Conservation (phyloP, 371 early-diverging fungal species). For the Mortierella sp. region DNA sequence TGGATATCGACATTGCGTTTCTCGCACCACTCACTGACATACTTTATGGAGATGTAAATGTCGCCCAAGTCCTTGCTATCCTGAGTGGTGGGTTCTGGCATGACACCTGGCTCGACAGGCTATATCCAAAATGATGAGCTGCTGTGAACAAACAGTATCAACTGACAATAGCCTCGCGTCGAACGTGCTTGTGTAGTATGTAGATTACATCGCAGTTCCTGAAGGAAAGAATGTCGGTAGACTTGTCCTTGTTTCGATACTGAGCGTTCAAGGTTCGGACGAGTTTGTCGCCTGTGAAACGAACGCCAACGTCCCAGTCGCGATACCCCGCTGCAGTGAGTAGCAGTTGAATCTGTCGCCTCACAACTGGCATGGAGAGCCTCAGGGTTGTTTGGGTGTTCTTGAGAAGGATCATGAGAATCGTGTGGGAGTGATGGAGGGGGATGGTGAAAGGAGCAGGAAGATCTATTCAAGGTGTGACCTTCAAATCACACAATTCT, state of each 20-base stretch:
- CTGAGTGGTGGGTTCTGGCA: slow-evolving; percentile 36
- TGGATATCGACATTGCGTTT: slow-evolving; percentile 44
- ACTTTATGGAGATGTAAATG: slow-evolving; percentile 58
- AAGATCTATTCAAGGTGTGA: no score
- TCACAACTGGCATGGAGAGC: slow-evolving; percentile 4
- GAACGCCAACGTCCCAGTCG: slow-evolving; percentile 63
- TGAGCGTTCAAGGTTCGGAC: slow-evolving; percentile 55
- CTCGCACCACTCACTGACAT: slow-evolving; percentile 56
- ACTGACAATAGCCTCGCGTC: background rate
- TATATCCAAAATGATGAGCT: background rate
- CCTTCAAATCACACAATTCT: no score
- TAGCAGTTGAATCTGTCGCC: slow-evolving; percentile 39
- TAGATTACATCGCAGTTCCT: slow-evolving; percentile 55
- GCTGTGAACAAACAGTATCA: no score
- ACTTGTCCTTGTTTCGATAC: slow-evolving; percentile 56
- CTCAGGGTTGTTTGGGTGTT: slow-evolving; percentile 31
- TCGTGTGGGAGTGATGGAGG: no score
- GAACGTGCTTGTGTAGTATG: background rate
- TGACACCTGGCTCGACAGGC: slow-evolving; percentile 38
- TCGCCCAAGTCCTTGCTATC: slow-evolving; percentile 63
- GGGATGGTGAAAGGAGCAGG: no score
- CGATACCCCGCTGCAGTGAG: slow-evolving; percentile 58
- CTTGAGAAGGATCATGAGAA: slow-evolving; percentile 47
- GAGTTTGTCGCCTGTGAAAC: slow-evolving; percentile 51
- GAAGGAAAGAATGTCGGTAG: slow-evolving; percentile 67